These are phyloP conservation scores for Rhizophagus prolifer DNA, from an alignment of 192 early-diverging fungal genomes.

Conservation along the genomic window DNA sequence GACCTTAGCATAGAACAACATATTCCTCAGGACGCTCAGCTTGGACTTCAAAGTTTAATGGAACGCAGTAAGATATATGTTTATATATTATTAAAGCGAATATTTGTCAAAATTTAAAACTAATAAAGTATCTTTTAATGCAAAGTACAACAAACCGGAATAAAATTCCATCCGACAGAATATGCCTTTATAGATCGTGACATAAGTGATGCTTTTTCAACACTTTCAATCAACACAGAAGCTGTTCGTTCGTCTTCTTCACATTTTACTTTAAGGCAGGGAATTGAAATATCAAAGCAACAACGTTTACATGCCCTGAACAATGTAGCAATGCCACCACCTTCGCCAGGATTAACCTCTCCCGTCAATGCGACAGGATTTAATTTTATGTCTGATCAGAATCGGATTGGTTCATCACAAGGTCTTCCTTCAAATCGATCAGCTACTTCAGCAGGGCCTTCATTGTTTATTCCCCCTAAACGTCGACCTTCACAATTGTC, in stretches of 20 bases:
- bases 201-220: conserved; percentile 21
- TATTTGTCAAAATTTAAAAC: background rate
- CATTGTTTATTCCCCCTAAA: conserved; percentile 8
- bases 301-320: background rate
- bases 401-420: conserved; percentile 1
- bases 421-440: no score
- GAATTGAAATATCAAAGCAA: background rate
- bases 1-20: conserved; percentile 5
- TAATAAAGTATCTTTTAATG: background rate
- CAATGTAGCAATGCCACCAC: background rate
- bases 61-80: conserved; percentile 7
- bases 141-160: conserved; percentile 15
- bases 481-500: background rate
- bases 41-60: background rate
- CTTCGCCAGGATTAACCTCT: conserved; percentile 6
- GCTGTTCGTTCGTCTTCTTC: background rate
- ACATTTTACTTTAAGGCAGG: conserved; percentile 14
- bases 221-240: background rate
- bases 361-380: background rate
- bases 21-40: background rate
- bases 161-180: conserved; percentile 27
- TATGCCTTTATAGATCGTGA: conserved; percentile 26
- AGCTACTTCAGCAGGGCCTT: background rate
- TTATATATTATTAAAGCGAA: background rate
- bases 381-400: background rate